A percentile compares a stretch with the other conserved stretches of the same genome.
These are phyloP conservation scores for Phytophthora nicotianae DNA, from an alignment of 352 stramenopile genomes.

Conservation along the genomic window DNA sequence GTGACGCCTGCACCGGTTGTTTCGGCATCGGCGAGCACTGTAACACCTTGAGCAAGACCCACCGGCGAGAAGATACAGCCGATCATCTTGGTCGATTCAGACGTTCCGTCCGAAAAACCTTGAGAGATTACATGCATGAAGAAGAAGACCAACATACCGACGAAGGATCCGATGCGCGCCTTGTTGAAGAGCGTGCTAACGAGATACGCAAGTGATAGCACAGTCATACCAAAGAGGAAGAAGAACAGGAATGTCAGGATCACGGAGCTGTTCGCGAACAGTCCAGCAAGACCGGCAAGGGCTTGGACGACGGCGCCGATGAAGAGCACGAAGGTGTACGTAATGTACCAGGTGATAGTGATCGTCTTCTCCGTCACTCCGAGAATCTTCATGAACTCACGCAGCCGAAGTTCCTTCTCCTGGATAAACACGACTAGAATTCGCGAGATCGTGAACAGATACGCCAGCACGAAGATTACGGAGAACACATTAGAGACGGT, in stretches of 20 bases:
- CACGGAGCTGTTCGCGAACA: constrained; percentile 50
- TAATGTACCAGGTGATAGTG: constrained; percentile 79
- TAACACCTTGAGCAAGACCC: constrained; percentile 68
- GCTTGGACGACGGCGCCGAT: constrained; percentile 66
- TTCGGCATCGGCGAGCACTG: constrained; percentile 60
- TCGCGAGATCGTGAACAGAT: constrained; percentile 70
- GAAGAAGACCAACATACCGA: constrained; percentile 87
- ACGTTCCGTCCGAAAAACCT: constrained; percentile 48
- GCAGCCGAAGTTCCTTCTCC: constrained; percentile 72
- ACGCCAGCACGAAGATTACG: constrained; percentile 89
- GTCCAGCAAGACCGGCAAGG: constrained; percentile 46
- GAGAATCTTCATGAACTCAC: constrained; percentile 78
- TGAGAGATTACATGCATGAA: constrained; percentile 90
- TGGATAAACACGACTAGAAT: constrained; percentile 85
- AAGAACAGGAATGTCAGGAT: constrained; percentile 71
- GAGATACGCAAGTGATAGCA: constrained; percentile 74
- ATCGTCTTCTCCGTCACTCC: constrained; percentile 60
- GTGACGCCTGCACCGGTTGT: constrained; percentile 36
- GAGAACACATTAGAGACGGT: constrained; percentile 59
- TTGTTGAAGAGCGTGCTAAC: constrained; percentile 82
- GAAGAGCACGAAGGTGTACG: constrained; percentile 83
- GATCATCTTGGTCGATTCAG: constrained; percentile 48
- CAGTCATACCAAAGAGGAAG: constrained; percentile 68
- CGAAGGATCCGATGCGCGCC: constrained; percentile 61
- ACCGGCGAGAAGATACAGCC: constrained; percentile 60